A percentile compares a stretch with the other conserved stretches of the same genome.
These are phyloP conservation scores for Phytophthora megakarya DNA, from an alignment of 352 stramenopile genomes.

Conservation along the genomic window DNA sequence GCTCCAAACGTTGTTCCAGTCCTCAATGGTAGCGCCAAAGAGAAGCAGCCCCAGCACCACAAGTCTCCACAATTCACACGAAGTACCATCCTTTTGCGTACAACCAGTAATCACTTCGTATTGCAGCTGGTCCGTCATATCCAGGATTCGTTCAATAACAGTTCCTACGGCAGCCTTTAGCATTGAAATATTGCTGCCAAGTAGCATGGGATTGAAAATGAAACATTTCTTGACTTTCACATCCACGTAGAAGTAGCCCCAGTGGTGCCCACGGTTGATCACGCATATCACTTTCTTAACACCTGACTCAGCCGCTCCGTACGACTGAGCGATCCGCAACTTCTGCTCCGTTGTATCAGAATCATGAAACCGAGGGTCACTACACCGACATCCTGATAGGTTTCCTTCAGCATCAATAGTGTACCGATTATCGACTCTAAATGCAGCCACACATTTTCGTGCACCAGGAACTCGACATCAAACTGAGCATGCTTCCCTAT, in stretches of 20 bases:
- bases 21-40: slow-evolving; percentile 7
- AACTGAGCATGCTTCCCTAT: not conserved
- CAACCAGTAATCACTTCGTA: slow-evolving; percentile 6
- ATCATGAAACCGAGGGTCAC: slow-evolving; percentile 1
- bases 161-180: not conserved
- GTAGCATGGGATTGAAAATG: slow-evolving; percentile 7
- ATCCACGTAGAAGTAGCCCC: slow-evolving; percentile 6
- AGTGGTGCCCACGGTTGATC: slow-evolving; percentile 10
- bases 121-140: slow-evolving; percentile 7
- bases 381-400: slow-evolving; percentile 1
- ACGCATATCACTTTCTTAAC: slow-evolving; percentile 2
- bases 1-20: slow-evolving; percentile 9
- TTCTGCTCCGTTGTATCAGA: slow-evolving; percentile 5
- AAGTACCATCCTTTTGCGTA: slow-evolving; percentile 3
- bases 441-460: slow-evolving; percentile 1
- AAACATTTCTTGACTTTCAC: not conserved
- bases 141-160: not conserved
- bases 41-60: slow-evolving; percentile 16
- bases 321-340: not conserved
- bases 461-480: not conserved
- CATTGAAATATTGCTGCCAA: not conserved
- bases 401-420: slow-evolving; percentile 5
- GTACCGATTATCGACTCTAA: not conserved
- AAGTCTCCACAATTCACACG: slow-evolving; percentile 8
- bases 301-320: not conserved